Evolutionary conservation across 179 eudicot genomes (phyloP).

Genomic region (Amaranthus tricolor): DNA sequence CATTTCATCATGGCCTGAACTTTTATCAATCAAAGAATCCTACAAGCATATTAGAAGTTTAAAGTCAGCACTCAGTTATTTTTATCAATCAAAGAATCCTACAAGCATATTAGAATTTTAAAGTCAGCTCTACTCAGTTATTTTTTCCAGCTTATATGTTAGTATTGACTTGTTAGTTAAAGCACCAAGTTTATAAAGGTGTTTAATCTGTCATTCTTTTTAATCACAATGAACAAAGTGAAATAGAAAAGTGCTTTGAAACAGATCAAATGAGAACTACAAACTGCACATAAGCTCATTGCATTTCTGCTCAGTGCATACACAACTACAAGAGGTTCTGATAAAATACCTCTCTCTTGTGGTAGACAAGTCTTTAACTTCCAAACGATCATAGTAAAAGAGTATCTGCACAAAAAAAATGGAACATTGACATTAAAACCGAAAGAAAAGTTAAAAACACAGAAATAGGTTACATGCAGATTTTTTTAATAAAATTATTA

Average conservation of each 20-base stretch:
- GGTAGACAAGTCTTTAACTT: conserved; percentile 36
- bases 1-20: conserved; percentile 19
- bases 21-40: conserved; percentile 36
- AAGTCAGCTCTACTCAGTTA: background rate
- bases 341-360: conserved; percentile 37
- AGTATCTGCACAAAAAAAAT: conserved; percentile 48
- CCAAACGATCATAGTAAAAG: conserved; percentile 53
- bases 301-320: background rate
- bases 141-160: background rate
- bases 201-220: background rate
- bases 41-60: conserved; percentile 21
- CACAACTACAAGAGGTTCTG: conserved; percentile 7
- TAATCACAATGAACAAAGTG: conserved; percentile 5
- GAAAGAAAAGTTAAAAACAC: background rate
- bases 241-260: background rate
- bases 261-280: background rate
- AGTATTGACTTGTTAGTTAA: background rate
- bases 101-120: conserved; percentile 1
- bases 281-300: conserved; percentile 1
- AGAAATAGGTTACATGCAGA: background rate
- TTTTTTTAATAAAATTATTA: too few species aligned
- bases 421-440: background rate
- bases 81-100: background rate
- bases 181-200: background rate
- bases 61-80: background rate